These are phyloP conservation scores for Nemania sp. DNA, from an alignment of 2,329 filamentous ascomycete genomes.

Conservation along the genomic window DNA sequence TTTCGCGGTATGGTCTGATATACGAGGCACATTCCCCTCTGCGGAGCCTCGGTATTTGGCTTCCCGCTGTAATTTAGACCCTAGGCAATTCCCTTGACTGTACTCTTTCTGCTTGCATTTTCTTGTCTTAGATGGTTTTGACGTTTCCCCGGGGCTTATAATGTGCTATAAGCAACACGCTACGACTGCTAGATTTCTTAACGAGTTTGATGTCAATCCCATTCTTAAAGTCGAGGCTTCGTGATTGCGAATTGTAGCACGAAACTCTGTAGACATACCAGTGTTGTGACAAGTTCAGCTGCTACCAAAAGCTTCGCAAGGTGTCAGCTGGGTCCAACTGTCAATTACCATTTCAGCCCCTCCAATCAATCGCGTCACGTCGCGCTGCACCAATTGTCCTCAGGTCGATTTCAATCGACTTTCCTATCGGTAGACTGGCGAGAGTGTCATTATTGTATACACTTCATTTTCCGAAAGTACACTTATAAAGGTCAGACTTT, in stretches of 20 bases:
- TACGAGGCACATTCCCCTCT: slow-evolving; percentile 42
- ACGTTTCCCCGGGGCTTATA: slow-evolving; percentile 36
- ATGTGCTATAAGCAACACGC: slow-evolving; percentile 41
- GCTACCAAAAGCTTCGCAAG: too few species aligned
- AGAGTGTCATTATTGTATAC: too few species aligned
- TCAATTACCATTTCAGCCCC: too few species aligned
- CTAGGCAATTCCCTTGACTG: slow-evolving; percentile 58
- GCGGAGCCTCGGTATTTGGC: slow-evolving; percentile 52
- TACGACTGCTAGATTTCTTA: slow-evolving; percentile 43
- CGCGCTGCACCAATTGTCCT: neutral
- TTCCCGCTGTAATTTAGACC: slow-evolving; percentile 67
- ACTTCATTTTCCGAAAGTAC: neutral
- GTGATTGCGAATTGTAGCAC: neutral
- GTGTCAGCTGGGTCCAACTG: too few species aligned
- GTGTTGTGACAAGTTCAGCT: too few species aligned
- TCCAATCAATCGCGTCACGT: neutral
- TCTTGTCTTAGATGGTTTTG: slow-evolving; percentile 37
- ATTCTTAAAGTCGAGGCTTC: slow-evolving; percentile 2
- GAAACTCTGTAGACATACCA: too few species aligned
- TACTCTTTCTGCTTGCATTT: slow-evolving; percentile 44
- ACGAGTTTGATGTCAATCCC: slow-evolving; percentile 29
- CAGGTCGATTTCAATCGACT: neutral
- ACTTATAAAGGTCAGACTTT: neutral
- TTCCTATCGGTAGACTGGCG: too few species aligned
- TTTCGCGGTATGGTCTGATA: slow-evolving; percentile 40